phyloP scores from a whole-genome alignment of 2,329 filamentous ascomycete species.

The Hypoxylon sp. region DNA sequence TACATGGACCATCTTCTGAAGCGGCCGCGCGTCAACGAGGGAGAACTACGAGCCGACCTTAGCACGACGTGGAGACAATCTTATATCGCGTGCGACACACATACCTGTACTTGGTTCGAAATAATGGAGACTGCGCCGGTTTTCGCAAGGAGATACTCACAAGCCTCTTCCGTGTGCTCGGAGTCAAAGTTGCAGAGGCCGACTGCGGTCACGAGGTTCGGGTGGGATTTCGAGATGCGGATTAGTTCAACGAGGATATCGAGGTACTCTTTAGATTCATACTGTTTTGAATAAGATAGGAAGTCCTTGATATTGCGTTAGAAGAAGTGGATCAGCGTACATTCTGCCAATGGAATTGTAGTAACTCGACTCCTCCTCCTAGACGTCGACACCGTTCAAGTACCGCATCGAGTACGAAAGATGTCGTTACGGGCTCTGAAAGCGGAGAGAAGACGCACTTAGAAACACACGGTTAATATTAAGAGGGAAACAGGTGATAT shows the following conservation, averaged over 20 bases:
- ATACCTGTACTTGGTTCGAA: conserved; percentile 56
- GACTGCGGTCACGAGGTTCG: conserved; percentile 52
- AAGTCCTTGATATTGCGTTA: not conserved
- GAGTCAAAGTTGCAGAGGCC: conserved; percentile 57
- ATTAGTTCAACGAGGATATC: conserved; percentile 54
- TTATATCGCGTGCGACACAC: conserved; percentile 4
- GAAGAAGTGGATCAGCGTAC: conserved; percentile 47
- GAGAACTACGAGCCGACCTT: conserved; percentile 50
- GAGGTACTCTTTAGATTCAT: conserved; percentile 55
- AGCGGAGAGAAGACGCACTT: conserved; percentile 54
- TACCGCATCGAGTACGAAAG: conserved; percentile 51
- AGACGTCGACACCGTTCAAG: conserved; percentile 55
- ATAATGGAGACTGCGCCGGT: conserved; percentile 52
- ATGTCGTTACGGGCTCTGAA: conserved; percentile 46
- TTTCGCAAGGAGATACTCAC: conserved; percentile 53
- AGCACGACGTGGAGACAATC: not conserved
- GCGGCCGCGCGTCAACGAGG: conserved; percentile 54
- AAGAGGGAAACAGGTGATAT: not conserved
- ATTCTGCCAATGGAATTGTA: conserved; percentile 58
- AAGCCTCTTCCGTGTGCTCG: conserved; percentile 52
- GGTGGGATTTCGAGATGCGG: conserved; percentile 48
- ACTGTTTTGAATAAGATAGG: conserved; percentile 47
- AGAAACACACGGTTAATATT: not conserved
- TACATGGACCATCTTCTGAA: conserved; percentile 50
- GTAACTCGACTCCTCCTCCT: conserved; percentile 53